A percentile compares a stretch with the other conserved stretches of the same genome.
phyloP scores from a whole-genome alignment of 2,329 filamentous ascomycete genomes.

The Colletotrichum somersetense region DNA sequence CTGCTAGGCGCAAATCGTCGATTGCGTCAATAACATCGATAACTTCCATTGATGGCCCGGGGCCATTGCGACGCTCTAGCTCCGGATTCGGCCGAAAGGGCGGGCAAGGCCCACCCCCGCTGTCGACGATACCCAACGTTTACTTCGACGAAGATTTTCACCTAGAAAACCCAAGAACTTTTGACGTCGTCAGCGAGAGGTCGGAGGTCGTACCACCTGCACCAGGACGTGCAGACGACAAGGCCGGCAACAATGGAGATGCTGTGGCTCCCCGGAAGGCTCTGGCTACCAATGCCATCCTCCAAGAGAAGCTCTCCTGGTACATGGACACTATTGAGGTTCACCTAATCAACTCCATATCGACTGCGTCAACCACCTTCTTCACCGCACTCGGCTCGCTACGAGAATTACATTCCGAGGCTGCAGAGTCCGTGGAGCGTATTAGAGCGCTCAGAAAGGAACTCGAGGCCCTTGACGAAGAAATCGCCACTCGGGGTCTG shows the following conservation, averaged over 20 bases:
- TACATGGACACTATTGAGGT: constrained; percentile 99
- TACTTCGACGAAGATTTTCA: constrained; percentile 97
- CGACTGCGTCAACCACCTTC: constrained; percentile 93
- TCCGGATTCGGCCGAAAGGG: constrained; percentile 68
- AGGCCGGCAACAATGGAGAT: constrained; percentile 68
- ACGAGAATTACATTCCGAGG: constrained; percentile 90
- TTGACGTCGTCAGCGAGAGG: constrained; percentile 95
- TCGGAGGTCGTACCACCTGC: constrained; percentile 90
- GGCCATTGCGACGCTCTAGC: constrained; percentile 59
- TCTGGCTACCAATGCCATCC: constrained; percentile 93
- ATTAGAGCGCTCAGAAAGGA: constrained; percentile 87
- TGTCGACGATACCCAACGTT: constrained; percentile 91
- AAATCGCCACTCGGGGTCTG: constrained; percentile 87
- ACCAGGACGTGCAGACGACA: constrained; percentile 66
- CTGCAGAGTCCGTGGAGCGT: constrained; percentile 87
- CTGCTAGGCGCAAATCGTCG: constrained; percentile 56
- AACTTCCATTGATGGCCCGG: constrained; percentile 62
- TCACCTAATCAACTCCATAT: constrained; percentile 95
- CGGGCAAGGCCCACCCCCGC: constrained; percentile 80
- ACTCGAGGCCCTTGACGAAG: constrained; percentile 82
- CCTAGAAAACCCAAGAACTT: constrained; percentile 94
- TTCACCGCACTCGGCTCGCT: constrained; percentile 94
- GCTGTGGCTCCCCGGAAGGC: constrained; percentile 80
- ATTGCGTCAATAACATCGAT: constrained; percentile 63
- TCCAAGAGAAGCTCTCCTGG: constrained; percentile 99